A percentile compares a stretch with the other conserved stretches of the same genome.
Evolutionary conservation across 371 early-diverging fungal genomes (phyloP).

Genomic region (Phascolomyces articulosus): DNA sequence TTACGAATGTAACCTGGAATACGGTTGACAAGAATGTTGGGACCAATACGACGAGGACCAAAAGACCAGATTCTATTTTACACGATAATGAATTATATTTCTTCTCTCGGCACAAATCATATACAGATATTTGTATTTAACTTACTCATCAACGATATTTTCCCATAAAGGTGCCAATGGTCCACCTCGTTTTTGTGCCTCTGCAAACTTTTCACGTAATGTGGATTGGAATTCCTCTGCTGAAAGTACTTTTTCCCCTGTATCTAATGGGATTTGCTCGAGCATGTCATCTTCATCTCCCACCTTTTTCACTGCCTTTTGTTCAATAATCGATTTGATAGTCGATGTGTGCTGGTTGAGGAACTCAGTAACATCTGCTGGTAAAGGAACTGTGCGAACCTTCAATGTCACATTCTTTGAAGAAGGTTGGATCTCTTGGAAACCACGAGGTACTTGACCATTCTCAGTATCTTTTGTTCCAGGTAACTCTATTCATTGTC

Average conservation of each 20-base stretch:
- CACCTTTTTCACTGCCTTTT: conserved; percentile 36
- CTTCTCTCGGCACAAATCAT: background rate
- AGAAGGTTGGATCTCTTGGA: conserved; percentile 20
- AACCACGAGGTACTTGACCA: conserved; percentile 66
- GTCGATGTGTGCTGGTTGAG: conserved; percentile 62
- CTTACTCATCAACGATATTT: conserved; percentile 51
- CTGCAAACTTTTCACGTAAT: conserved; percentile 47
- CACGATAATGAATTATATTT: too few species aligned
- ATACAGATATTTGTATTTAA: background rate
- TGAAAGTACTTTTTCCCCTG: conserved; percentile 24
- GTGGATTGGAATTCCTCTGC: conserved; percentile 37
- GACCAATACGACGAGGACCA: conserved; percentile 86
- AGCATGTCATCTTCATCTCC: conserved; percentile 20
- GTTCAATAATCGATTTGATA: conserved; percentile 67
- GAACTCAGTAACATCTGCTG: conserved; percentile 66
- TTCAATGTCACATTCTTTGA: conserved; percentile 75
- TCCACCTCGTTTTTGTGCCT: conserved; percentile 50
- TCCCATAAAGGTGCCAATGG: conserved; percentile 49
- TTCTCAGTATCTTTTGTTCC: conserved; percentile 50
- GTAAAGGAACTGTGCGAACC: conserved; percentile 83
- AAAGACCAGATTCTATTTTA: conserved; percentile 66
- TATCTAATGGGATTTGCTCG: conserved; percentile 4
- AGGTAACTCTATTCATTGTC: conserved; percentile 27
- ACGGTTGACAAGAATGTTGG: conserved; percentile 86
- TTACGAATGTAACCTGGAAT: conserved; percentile 59